A percentile compares a stretch with the other conserved stretches of the same genome.
These are phyloP conservation scores for Boletus rufocinnamomeus DNA, from an alignment of 768 basidiomycete genomes.

Conservation along the genomic window DNA sequence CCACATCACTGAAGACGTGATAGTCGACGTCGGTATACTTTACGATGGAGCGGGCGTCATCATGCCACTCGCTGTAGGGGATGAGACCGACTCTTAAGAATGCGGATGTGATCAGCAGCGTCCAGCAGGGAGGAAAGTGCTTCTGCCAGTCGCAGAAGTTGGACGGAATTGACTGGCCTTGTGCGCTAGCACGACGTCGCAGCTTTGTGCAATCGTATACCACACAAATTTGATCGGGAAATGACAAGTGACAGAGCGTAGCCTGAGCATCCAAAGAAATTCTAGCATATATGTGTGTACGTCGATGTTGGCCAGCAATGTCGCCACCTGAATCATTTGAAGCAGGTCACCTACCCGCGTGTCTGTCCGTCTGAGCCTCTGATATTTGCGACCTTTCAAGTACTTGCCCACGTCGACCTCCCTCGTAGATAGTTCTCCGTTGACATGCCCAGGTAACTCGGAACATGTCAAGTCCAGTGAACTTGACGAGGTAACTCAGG, in stretches of 20 bases:
- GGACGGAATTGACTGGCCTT: too few species aligned
- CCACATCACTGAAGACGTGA: slow-evolving; percentile 91
- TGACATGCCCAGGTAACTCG: not conserved
- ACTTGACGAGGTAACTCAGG: not conserved
- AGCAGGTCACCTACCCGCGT: too few species aligned
- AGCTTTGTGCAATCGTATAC: too few species aligned
- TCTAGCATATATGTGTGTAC: too few species aligned
- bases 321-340: too few species aligned
- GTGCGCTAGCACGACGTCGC: too few species aligned
- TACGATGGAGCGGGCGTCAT: slow-evolving; percentile 35
- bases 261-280: too few species aligned
- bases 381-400: too few species aligned
- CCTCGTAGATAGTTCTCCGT: not conserved
- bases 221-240: too few species aligned
- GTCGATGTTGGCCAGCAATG: too few species aligned
- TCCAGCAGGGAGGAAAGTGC: slow-evolving; percentile 43
- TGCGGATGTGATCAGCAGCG: slow-evolving; percentile 54
- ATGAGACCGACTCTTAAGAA: slow-evolving; percentile 71
- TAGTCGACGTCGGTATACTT: slow-evolving; percentile 79
- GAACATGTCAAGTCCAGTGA: not conserved
- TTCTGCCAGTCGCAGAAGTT: slow-evolving; percentile 13
- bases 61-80: slow-evolving; percentile 89
- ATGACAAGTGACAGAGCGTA: too few species aligned
- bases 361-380: too few species aligned
- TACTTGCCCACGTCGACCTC: not conserved